Conservation (phyloP, 768 basidiomycete genomes). For the Naganishia friedmannii region DNA sequence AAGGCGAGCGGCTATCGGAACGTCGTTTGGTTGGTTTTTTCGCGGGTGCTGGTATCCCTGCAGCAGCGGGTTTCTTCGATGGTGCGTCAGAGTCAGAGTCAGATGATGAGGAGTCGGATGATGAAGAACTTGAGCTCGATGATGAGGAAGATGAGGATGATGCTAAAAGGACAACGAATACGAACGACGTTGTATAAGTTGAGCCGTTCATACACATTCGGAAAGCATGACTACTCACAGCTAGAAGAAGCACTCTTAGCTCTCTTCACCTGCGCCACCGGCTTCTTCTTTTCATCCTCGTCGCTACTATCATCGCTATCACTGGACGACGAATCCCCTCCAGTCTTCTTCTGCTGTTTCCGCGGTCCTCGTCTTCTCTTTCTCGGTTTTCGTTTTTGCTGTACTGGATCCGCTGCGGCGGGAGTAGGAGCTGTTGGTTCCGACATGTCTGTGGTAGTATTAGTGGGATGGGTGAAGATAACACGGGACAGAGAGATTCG, state of each 20-base stretch:
- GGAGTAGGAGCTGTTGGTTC: slow-evolving; percentile 14
- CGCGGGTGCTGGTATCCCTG: neutral
- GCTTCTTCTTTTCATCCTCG: slow-evolving; percentile 7
- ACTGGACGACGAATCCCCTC: slow-evolving; percentile 6
- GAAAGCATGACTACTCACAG: slow-evolving; percentile 23
- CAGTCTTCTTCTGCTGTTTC: slow-evolving; percentile 19
- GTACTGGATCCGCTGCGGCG: slow-evolving; percentile 2
- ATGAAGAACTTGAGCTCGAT: slow-evolving; percentile 27
- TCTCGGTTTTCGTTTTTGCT: slow-evolving; percentile 15
- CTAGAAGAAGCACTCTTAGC: slow-evolving; percentile 23
- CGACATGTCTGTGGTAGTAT: neutral
- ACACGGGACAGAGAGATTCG: neutral
- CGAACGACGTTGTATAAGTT: neutral
- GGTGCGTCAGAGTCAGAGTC: slow-evolving; percentile 1
- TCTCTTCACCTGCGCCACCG: neutral
- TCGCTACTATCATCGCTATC: slow-evolving; percentile 16
- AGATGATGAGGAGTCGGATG: neutral
- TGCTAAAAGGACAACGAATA: neutral
- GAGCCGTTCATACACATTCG: neutral
- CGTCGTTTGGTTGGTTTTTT: slow-evolving; percentile 6
- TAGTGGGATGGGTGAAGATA: neutral
- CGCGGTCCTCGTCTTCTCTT: slow-evolving; percentile 27
- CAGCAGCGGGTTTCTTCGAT: neutral
- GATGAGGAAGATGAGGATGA: slow-evolving; percentile 36
- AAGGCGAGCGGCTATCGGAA: slow-evolving; percentile 20